These are phyloP conservation scores for Metschnikowia peoriensis DNA, from an alignment of 805 yeast species.

Conservation along the genomic window DNA sequence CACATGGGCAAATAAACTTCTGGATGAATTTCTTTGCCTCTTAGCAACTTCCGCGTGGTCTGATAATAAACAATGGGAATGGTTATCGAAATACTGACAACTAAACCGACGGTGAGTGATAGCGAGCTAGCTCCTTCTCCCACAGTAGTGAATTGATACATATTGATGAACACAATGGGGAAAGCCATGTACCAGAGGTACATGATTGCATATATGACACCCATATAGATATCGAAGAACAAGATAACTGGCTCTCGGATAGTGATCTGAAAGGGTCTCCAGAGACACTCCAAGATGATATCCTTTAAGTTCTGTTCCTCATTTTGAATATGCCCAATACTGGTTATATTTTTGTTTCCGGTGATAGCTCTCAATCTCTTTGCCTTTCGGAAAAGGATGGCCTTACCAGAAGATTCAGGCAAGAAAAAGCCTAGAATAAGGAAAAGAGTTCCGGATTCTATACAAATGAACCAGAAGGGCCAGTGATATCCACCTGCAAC, in stretches of 20 bases:
- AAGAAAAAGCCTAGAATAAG: slow-evolving; percentile 11
- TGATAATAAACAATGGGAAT: slow-evolving; percentile 8
- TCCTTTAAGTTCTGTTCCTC: slow-evolving; percentile 6
- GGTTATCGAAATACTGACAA: slow-evolving; percentile 8
- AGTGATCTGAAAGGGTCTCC: slow-evolving; percentile 15
- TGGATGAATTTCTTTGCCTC: slow-evolving; percentile 9
- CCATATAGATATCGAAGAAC: slow-evolving; percentile 16
- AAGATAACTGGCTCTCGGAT: slow-evolving; percentile 15
- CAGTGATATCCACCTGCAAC: slow-evolving; percentile 15
- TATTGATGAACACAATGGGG: slow-evolving; percentile 15
- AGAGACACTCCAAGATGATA: slow-evolving; percentile 12
- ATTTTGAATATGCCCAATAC: slow-evolving; percentile 16
- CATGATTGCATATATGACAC: slow-evolving; percentile 14
- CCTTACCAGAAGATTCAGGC: slow-evolving; percentile 17
- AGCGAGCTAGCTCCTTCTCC: slow-evolving; percentile 14
- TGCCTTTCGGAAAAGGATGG: slow-evolving; percentile 16
- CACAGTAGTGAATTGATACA: slow-evolving; percentile 12
- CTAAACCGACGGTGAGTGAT: slow-evolving; percentile 10
- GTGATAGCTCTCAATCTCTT: slow-evolving; percentile 14
- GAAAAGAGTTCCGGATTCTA: slow-evolving; percentile 11
- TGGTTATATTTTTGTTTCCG: slow-evolving; percentile 14
- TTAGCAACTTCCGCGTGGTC: slow-evolving; percentile 8
- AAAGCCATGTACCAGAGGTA: slow-evolving; percentile 17
- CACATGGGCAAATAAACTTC: slow-evolving; percentile 15
- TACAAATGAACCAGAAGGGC: slow-evolving; percentile 17